Evolutionary conservation across 108 stramenopile genomes (phyloP), one percentile per base, ranked within the genome.

Genomic region (Stephanodiscus triporus): DNA sequence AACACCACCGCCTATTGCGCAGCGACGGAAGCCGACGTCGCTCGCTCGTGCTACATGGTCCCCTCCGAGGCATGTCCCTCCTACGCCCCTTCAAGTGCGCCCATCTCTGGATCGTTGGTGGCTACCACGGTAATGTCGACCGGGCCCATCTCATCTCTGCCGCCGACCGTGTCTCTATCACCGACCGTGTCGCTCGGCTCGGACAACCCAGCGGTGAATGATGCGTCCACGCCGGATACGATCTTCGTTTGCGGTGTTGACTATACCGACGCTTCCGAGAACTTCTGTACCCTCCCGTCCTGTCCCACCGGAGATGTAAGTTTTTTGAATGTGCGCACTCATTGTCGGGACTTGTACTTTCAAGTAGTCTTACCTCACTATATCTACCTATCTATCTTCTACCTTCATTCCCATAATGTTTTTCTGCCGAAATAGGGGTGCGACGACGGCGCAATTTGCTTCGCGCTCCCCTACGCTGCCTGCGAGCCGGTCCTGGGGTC

Each of bases 261-360:
- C 19, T 75, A 66, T 22, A 3, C 20, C n/a, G 66, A 67, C 34
- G 74, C 74, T 9, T 22, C 23, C 2, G 17, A 11, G 5, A 57
- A 65, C 45, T 58, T 34, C 20, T 29, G 37, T 17, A 14, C 17
- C 13, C 40, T 63, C 26, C 0, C 40, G 0, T 13, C 6, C 10
- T 74, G 73, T 58, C 73, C 73, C 29, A 30, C 53, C 34, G 73
- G 73, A 43, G 73, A 73, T 54, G 72, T 53, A 53, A 53, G 51
- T 20, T 53, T 0, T n/a, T 24, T 53, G 23, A 3, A 10, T 20
- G 40, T 40, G 40, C 9, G 8, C 40, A 40, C 40, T 40, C 8
- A 11, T 11, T 11, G 40, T 1, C 9, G 40, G 7, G 11, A 9
- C 19, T 3, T 2, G 48, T 3, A 49, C n/a, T 49, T 16, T 49